phyloP scores from a whole-genome alignment of 805 yeast species.

The Phaffomyces antillensis region DNA sequence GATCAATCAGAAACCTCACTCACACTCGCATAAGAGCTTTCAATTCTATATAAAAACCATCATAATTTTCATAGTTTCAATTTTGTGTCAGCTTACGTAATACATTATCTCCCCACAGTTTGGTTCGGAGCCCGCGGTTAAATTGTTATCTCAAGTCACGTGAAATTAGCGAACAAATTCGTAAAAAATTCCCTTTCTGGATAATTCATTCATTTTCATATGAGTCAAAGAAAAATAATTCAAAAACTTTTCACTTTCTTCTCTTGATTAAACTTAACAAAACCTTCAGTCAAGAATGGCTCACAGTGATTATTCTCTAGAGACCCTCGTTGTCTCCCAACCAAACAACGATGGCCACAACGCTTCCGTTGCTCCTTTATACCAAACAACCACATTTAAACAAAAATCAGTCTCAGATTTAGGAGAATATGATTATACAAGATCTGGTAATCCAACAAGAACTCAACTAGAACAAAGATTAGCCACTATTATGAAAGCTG shows the following conservation, averaged over 20 bases:
- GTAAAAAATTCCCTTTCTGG: no score
- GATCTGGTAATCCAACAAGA: conserved; percentile 94
- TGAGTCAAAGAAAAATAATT: neutral
- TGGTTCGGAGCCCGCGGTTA: no score
- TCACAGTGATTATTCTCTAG: conserved; percentile 8
- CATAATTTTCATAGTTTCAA: no score
- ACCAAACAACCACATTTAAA: conserved; percentile 93
- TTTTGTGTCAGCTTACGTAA: no score
- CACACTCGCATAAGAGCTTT: no score
- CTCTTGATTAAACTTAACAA: neutral
- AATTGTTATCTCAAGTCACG: no score
- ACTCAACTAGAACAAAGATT: conserved; percentile 71
- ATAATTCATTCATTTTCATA: no score
- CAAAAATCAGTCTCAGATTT: conserved; percentile 63
- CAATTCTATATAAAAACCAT: no score
- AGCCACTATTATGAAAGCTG: conserved; percentile 73
- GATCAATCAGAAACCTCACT: no score
- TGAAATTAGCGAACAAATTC: no score
- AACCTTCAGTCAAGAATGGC: neutral
- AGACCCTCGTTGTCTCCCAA: conserved; percentile 11
- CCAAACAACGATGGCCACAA: conserved; percentile 57
- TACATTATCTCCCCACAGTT: no score
- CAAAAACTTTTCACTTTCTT: neutral
- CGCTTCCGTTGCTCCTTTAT: conserved; percentile 81
- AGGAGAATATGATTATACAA: conserved; percentile 81